Evolutionary conservation across 2,329 filamentous ascomycete genomes (phyloP), one percentile per base, ranked within the genome.

Genomic region (Beauveria caledonica): DNA sequence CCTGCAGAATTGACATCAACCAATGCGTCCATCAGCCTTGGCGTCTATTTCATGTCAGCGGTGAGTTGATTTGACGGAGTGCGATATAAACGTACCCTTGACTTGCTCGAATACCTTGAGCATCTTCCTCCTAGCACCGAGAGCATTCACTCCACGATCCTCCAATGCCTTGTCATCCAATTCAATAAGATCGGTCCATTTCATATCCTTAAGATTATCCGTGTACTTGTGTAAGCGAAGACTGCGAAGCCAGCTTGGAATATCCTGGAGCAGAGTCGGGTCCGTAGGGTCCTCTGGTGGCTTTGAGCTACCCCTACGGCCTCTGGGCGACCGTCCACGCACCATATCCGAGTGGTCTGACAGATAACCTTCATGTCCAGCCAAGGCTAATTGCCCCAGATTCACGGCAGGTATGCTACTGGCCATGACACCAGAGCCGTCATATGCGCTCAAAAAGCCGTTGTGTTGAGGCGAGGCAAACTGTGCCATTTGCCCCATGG

Each of bases 21-120:
- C 44, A 25, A 60, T 56, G 29, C 59, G 59, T 36, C 59, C 59
- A 7, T 60, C 59, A 27, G 59, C 59, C 23, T 60, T 60, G 8
- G 59, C 59, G 19, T 60, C 59, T 60, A 25, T 44, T 8, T 5
- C 9, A 29, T 45, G 27, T 61, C 39, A 52, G 46, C 39, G 19
- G 23, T 19, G 23, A 15, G 19, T 9, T 23, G 15, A 15, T 15
- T 17, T 25, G 29, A 9, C 17, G 10, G 50, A 19, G 40, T 7
- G 42, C 17, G 45, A 19, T 46, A 68, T n/a, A 9, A 46, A 52
- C 76, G 64, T 76, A 86, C 85, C 89, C 76, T 86, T 91, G 69
- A 97, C 93, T 78, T 97, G 92, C 69, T 97, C 94, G 75, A 97
- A 97, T 60, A 97, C 94, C 85, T 99, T 99, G 63, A 99, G 79